phyloP scores from a whole-genome alignment of 345 rosid species.

The Turnera subulata region DNA sequence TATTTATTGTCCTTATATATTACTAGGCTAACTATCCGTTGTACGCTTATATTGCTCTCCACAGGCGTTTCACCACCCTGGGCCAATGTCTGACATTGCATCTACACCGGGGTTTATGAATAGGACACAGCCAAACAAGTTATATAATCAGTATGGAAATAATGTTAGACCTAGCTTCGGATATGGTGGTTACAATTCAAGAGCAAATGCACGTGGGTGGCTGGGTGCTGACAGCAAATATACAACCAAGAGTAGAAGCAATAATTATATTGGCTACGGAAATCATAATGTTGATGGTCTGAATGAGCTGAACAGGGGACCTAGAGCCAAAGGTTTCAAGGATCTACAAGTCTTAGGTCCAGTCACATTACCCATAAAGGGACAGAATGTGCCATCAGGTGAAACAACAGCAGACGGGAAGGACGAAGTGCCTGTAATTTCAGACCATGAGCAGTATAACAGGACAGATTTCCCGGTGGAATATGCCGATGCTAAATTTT shows the following conservation, averaged over 20 bases:
- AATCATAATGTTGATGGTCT: slow-evolving; percentile 66
- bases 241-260: slow-evolving; percentile 63
- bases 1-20: too few species aligned
- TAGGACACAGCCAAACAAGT: slow-evolving; percentile 64
- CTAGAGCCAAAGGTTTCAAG: slow-evolving; percentile 59
- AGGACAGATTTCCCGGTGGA: slow-evolving; percentile 4
- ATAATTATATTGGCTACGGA: slow-evolving; percentile 52
- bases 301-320: slow-evolving; percentile 90
- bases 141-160: slow-evolving; percentile 63
- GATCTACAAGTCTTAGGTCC: slow-evolving; percentile 6
- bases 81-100: slow-evolving; percentile 52
- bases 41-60: not conserved
- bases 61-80: slow-evolving; percentile 58
- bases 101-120: slow-evolving; percentile 50
- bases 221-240: slow-evolving; percentile 52
- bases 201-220: slow-evolving; percentile 63
- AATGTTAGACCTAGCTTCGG: slow-evolving; percentile 60
- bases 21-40: not conserved
- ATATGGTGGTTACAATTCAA: slow-evolving; percentile 58
- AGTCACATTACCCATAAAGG: not conserved
- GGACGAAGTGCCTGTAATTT: not conserved
- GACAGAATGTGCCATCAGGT: not conserved
- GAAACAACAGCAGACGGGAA: slow-evolving; percentile 5
- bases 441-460: slow-evolving; percentile 7
- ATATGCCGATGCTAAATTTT: slow-evolving; percentile 10